A percentile compares a stretch with the other conserved stretches of the same genome.
These are phyloP conservation scores for Plasmodium vivax DNA, from an alignment of 169 alveolate genomes.

Conservation along the genomic window DNA sequence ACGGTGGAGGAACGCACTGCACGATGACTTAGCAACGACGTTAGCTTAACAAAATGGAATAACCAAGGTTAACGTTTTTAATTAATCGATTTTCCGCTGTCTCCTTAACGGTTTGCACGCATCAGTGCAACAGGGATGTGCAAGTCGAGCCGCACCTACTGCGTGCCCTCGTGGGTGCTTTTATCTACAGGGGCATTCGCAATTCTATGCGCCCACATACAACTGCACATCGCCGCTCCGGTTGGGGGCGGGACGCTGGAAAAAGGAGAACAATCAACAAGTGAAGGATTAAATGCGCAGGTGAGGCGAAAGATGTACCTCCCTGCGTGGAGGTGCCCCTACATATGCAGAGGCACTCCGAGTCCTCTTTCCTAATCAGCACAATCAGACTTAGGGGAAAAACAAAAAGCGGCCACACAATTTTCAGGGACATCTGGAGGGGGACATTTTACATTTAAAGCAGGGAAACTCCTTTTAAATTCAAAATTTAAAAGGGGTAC, in stretches of 20 bases:
- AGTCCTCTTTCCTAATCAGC: not conserved
- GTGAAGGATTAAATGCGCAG: not conserved
- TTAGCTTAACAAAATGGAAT: not conserved
- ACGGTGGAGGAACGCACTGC: not conserved
- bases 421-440: not conserved
- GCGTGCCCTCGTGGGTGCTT: not conserved
- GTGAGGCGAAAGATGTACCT: not conserved
- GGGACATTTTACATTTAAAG: constrained; percentile 13
- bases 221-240: not conserved
- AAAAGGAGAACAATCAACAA: not conserved
- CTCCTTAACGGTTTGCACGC: not conserved
- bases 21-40: constrained; percentile 3
- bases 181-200: not conserved
- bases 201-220: not conserved
- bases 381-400: not conserved
- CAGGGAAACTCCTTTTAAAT: constrained; percentile 14
- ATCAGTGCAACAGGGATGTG: not conserved
- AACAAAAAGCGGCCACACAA: not conserved
- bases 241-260: not conserved
- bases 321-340: not conserved
- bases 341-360: not conserved
- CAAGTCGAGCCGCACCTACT: not conserved
- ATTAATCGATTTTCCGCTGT: constrained; percentile 10
- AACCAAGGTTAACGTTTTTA: constrained; percentile 27
- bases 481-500: not conserved